phyloP scores from a whole-genome alignment of 345 rosid species.

The Mercurialis annua region DNA sequence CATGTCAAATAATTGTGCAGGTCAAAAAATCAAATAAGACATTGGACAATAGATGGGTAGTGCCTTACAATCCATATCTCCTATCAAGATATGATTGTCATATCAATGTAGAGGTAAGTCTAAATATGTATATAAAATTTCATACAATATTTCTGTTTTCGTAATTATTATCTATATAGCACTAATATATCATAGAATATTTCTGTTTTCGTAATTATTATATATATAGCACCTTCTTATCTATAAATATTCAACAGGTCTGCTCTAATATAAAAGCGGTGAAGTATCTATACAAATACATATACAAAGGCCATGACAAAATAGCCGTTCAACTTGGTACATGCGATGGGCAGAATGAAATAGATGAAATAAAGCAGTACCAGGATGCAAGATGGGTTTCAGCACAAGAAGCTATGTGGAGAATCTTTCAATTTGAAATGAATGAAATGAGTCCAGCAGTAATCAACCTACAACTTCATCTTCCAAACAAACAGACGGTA shows the following conservation, averaged over 20 bases:
- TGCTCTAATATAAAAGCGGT: background rate
- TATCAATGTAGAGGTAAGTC: background rate
- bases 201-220: no score
- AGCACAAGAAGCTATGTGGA: background rate
- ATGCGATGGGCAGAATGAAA: background rate
- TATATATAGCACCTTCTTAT: no score
- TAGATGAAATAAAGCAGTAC: background rate
- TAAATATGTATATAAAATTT: no score
- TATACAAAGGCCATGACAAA: background rate
- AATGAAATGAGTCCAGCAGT: no score
- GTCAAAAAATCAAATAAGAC: background rate
- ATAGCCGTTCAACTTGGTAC: background rate
- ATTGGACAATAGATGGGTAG: background rate
- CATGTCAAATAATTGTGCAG: background rate
- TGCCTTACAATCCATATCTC: background rate
- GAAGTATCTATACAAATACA: background rate
- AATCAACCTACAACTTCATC: no score
- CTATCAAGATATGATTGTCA: background rate
- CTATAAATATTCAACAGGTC: no score
- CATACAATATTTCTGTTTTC: no score
- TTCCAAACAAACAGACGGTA: no score
- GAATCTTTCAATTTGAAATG: no score
- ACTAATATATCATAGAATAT: no score
- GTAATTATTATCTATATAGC: no score
- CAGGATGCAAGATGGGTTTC: background rate